Evolutionary conservation across 768 basidiomycete genomes (phyloP), one percentile per base, ranked within the genome.

Genomic region (Hydnum rufescens): DNA sequence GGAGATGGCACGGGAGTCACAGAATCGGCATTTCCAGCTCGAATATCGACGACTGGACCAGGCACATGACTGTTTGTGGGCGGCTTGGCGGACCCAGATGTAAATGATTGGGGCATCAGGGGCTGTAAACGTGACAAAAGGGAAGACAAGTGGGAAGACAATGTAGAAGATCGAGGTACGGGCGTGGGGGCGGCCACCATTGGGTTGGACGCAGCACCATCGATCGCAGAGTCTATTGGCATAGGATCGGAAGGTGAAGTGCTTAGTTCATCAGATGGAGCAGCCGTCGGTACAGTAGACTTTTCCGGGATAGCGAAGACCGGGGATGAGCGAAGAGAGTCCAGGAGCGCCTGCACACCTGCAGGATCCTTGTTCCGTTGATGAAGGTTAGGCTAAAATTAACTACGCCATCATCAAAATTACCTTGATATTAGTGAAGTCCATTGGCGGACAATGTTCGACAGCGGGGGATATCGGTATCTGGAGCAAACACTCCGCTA

Each of bases 311-410:
- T n/a, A 30, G 49, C 34, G 28, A 54, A 86, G 23, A 76, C 80
- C 58, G 75, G 70, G 3, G 84, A 86, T 2, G 70, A 64, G 49
- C 74, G 70, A 8, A 87, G 68, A 56, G 75, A 74, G 51, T 85
- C 80, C 18, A 89, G 71, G 25, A 88, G 70, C 26, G 81, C 77
- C 58, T 75, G 73, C 47, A 89, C 71, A 43, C 73, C 74, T 55
- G 68, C 68, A 46, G 78, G 68, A 63, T 85, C 81, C 82, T 85
- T 30, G 4, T 13, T 26, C 19, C 34, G 44, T 26, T 47, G 13
- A 8, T 13, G 8, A 47, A 16, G 13, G 13, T 25, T 13, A 16
- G 1, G 13, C 13, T 28, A 8, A 26, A 8, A 13, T 13, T 47
- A 16, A 47, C 13, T 47, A 47, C 8, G 8, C 26, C 16, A 47